Percentiles rank a stretch among this genome's conserved stretches.
phyloP scores from a whole-genome alignment of 2,329 filamentous ascomycete genomes.

The Penicillium thymicola region DNA sequence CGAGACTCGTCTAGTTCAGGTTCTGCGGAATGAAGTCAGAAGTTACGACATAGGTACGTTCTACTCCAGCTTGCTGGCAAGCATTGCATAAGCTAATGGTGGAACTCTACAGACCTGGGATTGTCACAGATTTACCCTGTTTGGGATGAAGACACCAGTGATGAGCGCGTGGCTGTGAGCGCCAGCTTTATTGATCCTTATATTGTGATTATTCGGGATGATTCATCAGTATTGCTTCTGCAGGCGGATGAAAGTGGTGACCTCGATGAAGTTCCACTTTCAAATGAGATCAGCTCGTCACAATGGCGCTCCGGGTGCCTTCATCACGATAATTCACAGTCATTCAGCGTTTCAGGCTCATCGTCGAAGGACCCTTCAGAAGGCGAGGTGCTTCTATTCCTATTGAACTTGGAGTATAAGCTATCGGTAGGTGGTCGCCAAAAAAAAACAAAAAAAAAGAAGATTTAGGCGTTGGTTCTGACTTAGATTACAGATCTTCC shows the following conservation, averaged over 20 bases:
- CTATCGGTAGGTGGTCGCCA: slow-evolving; percentile 61
- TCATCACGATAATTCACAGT: slow-evolving; percentile 64
- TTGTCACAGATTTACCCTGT: slow-evolving; percentile 89
- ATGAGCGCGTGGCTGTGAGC: slow-evolving; percentile 68
- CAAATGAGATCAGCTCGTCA: slow-evolving; percentile 56
- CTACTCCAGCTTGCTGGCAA: background rate
- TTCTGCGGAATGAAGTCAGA: slow-evolving; percentile 79
- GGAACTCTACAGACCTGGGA: slow-evolving; percentile 63
- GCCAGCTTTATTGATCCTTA: slow-evolving; percentile 87
- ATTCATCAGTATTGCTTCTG: slow-evolving; percentile 74
- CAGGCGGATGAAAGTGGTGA: slow-evolving; percentile 79
- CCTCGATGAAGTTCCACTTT: slow-evolving; percentile 73
- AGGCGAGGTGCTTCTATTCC: slow-evolving; percentile 66
- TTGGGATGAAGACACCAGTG: slow-evolving; percentile 83
- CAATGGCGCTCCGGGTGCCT: slow-evolving; percentile 83
- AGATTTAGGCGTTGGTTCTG: background rate
- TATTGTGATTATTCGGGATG: slow-evolving; percentile 76
- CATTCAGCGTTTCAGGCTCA: slow-evolving; percentile 47
- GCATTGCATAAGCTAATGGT: background rate
- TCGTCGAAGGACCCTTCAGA: slow-evolving; percentile 19
- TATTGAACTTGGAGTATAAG: slow-evolving; percentile 71
- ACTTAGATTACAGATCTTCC: slow-evolving; percentile 60
- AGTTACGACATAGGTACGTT: slow-evolving; percentile 83
- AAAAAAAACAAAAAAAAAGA: background rate
- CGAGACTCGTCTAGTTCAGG: slow-evolving; percentile 78